These are phyloP conservation scores for Oryza australiensis DNA, from an alignment of 176 grass and related monocot genomes.

Conservation along the genomic window DNA sequence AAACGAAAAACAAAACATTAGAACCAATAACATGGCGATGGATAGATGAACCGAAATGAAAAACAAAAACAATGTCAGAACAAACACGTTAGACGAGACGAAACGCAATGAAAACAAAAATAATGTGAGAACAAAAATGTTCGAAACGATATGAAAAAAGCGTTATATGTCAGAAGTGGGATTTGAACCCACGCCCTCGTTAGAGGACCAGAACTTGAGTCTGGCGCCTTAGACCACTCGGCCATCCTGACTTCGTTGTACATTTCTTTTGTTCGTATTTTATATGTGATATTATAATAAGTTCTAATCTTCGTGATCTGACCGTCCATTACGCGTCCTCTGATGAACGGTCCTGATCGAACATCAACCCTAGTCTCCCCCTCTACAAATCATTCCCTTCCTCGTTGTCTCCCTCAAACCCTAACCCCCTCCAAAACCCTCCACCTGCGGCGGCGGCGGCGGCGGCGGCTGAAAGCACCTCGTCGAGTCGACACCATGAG, in stretches of 20 bases:
- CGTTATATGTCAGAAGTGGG: slow-evolving; percentile 46
- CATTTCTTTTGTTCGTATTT: too few relatives aligned
- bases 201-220: slow-evolving; percentile 78
- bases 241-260: slow-evolving; percentile 71
- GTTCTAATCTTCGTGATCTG: too few relatives aligned
- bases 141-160: too few relatives aligned
- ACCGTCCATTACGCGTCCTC: slow-evolving; percentile 14
- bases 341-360: neutral
- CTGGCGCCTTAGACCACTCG: slow-evolving; percentile 99
- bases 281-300: too few relatives aligned
- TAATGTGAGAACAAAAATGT: slow-evolving; percentile 22
- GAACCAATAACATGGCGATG: too few relatives aligned
- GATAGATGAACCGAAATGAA: too few relatives aligned
- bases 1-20: too few relatives aligned
- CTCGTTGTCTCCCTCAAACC: neutral
- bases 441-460: neutral
- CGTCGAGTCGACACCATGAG: slow-evolving; percentile 36
- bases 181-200: slow-evolving; percentile 77
- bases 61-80: neutral
- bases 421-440: slow-evolving; percentile 39
- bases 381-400: slow-evolving; percentile 30
- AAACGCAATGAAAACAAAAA: too few relatives aligned
- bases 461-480: slow-evolving; percentile 22
- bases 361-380: slow-evolving; percentile 5
- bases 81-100: too few relatives aligned